Conservation (phyloP, 1,139 yeast genomes). For the Candida smagusa region DNA sequence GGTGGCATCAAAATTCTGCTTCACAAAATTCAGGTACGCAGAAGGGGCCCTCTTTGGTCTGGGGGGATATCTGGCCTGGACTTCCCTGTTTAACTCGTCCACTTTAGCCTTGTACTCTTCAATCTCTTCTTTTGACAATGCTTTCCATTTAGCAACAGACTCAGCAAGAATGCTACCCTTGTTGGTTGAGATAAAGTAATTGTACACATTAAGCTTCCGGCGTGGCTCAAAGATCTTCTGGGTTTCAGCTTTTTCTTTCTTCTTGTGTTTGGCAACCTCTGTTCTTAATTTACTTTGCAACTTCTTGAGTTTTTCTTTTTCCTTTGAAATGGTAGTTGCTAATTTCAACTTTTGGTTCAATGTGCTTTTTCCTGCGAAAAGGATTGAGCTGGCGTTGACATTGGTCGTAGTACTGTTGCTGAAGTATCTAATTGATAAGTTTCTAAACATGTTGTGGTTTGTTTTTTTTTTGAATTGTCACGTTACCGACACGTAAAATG, state of each 20-base stretch:
- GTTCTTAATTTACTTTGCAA: slow-evolving; percentile 19
- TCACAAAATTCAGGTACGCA: slow-evolving; percentile 31
- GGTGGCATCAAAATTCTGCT: slow-evolving; percentile 24
- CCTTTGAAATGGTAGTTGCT: slow-evolving; percentile 18
- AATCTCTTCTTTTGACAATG: slow-evolving; percentile 26
- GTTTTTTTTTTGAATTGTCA: too few relatives aligned
- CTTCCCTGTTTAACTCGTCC: slow-evolving; percentile 26
- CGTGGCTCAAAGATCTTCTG: slow-evolving; percentile 26
- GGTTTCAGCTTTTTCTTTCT: slow-evolving; percentile 10
- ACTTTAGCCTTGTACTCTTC: slow-evolving; percentile 22
- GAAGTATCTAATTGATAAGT: too few relatives aligned
- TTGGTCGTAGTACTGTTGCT: too few relatives aligned
- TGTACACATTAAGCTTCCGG: slow-evolving; percentile 27
- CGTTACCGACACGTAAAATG: too few relatives aligned
- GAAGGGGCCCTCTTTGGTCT: slow-evolving; percentile 34
- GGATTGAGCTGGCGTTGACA: too few relatives aligned
- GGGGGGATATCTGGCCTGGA: slow-evolving; percentile 24
- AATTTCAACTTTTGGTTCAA: slow-evolving; percentile 10
- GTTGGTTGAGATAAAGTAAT: slow-evolving; percentile 24
- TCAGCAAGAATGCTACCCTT: slow-evolving; percentile 15
- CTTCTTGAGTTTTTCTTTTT: slow-evolving; percentile 19
- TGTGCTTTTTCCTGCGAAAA: neutral
- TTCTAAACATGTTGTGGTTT: too few relatives aligned
- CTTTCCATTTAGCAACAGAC: slow-evolving; percentile 22
- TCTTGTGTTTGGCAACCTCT: slow-evolving; percentile 13